Percentiles rank a stretch among this genome's conserved stretches.
phyloP scores from a whole-genome alignment of 2,329 filamentous ascomycete genomes.

The Cladophialophora exuberans region DNA sequence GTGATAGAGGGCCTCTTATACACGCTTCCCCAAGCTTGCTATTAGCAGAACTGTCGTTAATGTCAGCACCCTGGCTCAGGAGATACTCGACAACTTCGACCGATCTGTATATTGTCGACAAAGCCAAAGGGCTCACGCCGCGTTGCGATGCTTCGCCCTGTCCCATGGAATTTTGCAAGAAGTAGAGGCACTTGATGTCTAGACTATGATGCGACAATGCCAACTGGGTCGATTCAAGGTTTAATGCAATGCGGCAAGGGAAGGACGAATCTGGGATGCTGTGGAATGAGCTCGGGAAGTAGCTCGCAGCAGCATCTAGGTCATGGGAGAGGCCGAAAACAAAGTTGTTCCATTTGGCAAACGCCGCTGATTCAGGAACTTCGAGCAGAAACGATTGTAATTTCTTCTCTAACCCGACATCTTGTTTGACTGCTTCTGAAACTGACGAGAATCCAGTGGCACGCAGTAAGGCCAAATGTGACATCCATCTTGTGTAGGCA shows the following conservation, averaged over 20 bases:
- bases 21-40: neutral
- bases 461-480: neutral
- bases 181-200: neutral
- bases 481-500: neutral
- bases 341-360: neutral
- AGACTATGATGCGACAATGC: neutral
- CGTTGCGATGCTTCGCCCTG: neutral
- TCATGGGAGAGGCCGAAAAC: too few relatives aligned
- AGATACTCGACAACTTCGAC: neutral
- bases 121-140: neutral
- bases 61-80: neutral
- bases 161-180: neutral
- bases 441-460: neutral
- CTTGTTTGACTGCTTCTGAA: neutral
- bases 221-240: neutral
- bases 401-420: neutral
- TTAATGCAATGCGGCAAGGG: neutral
- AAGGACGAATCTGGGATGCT: neutral
- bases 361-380: neutral
- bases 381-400: neutral
- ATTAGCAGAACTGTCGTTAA: neutral
- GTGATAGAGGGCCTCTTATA: neutral
- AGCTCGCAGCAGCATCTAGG: too few relatives aligned
- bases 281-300: too few relatives aligned
- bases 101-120: neutral